A percentile compares a stretch with the other conserved stretches of the same genome.
Evolutionary conservation across 495 filamentous ascomycete genomes (phyloP).

Genomic region (Thermothielavioides terrestris): DNA sequence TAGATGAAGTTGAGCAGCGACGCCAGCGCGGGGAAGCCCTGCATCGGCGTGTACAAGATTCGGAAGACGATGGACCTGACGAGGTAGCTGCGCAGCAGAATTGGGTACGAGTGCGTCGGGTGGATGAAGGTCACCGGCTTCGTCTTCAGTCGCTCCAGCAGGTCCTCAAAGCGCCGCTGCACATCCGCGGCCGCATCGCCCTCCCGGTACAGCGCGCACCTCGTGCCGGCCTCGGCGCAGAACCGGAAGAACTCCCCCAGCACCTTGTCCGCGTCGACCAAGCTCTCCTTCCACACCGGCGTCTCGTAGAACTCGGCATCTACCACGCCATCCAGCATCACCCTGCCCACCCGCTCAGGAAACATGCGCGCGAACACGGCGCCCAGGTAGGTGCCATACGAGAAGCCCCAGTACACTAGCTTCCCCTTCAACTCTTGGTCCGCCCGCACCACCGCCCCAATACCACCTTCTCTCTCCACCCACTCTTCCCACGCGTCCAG

Average conservation of each 20-base stretch:
- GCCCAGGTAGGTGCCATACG: slow-evolving; percentile 53
- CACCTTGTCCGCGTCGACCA: slow-evolving; percentile 36
- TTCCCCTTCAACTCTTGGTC: slow-evolving; percentile 28
- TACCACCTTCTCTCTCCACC: slow-evolving; percentile 9
- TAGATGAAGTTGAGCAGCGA: slow-evolving; percentile 20
- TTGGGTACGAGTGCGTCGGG: slow-evolving; percentile 23
- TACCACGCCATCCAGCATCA: slow-evolving; percentile 36
- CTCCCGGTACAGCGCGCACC: slow-evolving; percentile 27
- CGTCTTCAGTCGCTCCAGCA: slow-evolving; percentile 34
- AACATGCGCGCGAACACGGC: slow-evolving; percentile 41
- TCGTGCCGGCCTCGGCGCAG: slow-evolving; percentile 25
- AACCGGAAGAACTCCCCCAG: slow-evolving; percentile 31
- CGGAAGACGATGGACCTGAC: slow-evolving; percentile 30
- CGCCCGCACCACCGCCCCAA: too few relatives aligned
- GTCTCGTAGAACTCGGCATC: slow-evolving; percentile 31
- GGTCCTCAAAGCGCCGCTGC: slow-evolving; percentile 30
- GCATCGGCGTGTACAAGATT: slow-evolving; percentile 29
- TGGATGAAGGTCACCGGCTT: slow-evolving; percentile 41
- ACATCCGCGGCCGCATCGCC: slow-evolving; percentile 36
- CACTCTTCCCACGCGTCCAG: slow-evolving; percentile 35
- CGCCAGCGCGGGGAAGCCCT: slow-evolving; percentile 26
- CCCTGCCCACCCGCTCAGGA: slow-evolving; percentile 32
- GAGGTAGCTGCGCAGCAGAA: slow-evolving; percentile 25
- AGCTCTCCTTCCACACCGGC: slow-evolving; percentile 26
- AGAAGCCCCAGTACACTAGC: slow-evolving; percentile 54